phyloP scores from a whole-genome alignment of 441 rosid species.

The Kokia cookei region DNA sequence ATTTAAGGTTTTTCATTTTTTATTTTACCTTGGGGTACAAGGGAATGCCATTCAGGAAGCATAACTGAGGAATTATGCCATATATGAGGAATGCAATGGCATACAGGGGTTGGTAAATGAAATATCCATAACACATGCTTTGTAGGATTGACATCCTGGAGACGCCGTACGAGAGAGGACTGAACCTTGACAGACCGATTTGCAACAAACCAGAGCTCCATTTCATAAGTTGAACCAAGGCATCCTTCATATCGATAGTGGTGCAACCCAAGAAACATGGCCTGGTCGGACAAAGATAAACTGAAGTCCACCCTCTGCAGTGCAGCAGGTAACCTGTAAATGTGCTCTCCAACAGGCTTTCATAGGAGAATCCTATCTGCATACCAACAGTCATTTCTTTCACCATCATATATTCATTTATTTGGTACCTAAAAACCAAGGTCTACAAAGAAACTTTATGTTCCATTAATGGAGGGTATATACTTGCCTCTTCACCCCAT shows the following conservation, averaged over 20 bases:
- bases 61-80: conserved; percentile 39
- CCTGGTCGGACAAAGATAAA: conserved; percentile 22
- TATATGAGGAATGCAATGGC: conserved; percentile 18
- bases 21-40: conserved; percentile 36
- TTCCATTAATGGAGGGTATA: background rate
- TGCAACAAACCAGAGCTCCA: conserved; percentile 26
- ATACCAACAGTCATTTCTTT: background rate
- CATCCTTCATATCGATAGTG: conserved; percentile 19
- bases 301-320: conserved; percentile 30
- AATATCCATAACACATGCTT: conserved; percentile 14
- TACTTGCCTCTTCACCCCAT: conserved; percentile 38
- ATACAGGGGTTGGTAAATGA: conserved; percentile 11
- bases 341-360: conserved; percentile 8
- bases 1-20: background rate
- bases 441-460: background rate
- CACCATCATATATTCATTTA: background rate
- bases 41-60: conserved; percentile 30
- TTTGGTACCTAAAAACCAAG: background rate
- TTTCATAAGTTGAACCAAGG: conserved; percentile 24
- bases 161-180: conserved; percentile 32
- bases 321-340: conserved; percentile 23
- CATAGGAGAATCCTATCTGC: conserved; percentile 10
- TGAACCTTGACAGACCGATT: conserved; percentile 27
- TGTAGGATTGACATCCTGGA: conserved; percentile 17
- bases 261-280: conserved; percentile 32